Evolutionary conservation across 345 rosid genomes (phyloP).

Genomic region (Salix arbutifolia): DNA sequence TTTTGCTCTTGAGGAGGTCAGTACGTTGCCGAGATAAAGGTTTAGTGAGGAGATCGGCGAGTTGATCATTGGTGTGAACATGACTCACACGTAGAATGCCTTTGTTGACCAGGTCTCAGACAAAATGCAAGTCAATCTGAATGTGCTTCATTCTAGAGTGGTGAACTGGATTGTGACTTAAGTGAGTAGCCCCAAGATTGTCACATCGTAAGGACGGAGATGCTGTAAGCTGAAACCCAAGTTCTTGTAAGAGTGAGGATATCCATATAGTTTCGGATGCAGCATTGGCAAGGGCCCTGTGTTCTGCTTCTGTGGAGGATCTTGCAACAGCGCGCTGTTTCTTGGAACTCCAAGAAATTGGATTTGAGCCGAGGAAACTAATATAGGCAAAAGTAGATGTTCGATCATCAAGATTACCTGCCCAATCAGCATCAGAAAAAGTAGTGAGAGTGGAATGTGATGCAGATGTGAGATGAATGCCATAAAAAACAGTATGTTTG

Average conservation of each 20-base stretch:
- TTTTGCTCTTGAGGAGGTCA: no score
- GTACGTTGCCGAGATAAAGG: no score
- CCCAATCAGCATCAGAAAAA: background rate
- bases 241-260: no score
- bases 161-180: background rate
- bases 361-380: fast-evolving
- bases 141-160: background rate
- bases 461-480: background rate
- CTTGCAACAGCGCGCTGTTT: background rate
- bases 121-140: background rate
- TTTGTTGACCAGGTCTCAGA: fast-evolving
- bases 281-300: background rate
- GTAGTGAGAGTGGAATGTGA: background rate
- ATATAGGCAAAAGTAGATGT: no score
- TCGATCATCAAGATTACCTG: background rate
- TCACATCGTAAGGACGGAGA: background rate
- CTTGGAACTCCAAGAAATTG: background rate
- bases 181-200: background rate
- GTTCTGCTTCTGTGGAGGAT: background rate
- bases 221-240: no score
- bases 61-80: background rate
- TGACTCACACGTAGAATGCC: background rate
- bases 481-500: background rate
- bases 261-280: background rate
- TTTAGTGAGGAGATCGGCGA: no score